Base-by-base conservation (phyloP, 345 rosid species). In the Moricandia moricandioides region DNA sequence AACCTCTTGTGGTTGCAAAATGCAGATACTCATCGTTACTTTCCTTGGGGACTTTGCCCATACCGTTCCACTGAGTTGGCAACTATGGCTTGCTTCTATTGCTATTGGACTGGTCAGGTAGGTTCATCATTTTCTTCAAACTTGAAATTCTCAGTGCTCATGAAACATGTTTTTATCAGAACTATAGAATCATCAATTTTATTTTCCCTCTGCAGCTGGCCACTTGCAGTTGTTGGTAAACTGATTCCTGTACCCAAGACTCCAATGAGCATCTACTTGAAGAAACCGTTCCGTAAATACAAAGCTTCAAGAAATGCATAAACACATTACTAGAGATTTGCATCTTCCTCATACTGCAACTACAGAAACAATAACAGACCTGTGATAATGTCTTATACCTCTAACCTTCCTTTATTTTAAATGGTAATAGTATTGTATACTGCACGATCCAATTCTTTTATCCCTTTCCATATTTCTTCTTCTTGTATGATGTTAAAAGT, bases 231-330 rank as follows among this genome's bases (percentile, higher is more conserved):
- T 0, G 67, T 82, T 11, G 99, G 97, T 72, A 95, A 95, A 80
- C 77, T 87, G 69, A 78, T 95, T 52, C 98, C 94, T 2, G 98
- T 95, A 17, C 94, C 99, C 12, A 78, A 84, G 76, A 90, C 94
- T 29, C 94, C 94, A 0, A n/a, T 89, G 11, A 74, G 88, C 11
- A 74, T 59, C 6, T 78, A 78, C 76, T 80, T 88, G 27, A 59
- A 62, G 34, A 87, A 74, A 88, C 86, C 86, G 52, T 80, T 86
- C 78, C 79, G 52, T 74, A 75, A 76, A 71, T 78, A 78, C 64
- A 78, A 76, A 76, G 58, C 61, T 62, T 65, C 79, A 51, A 69
- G 67, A 13, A 80, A 56, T 31, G 65, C 83, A 4, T 82, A 56
- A 82, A 51, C 3, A 62, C 35, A 34, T 57, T 26, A 65, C 21